Percentiles rank a stretch among this genome's conserved stretches.
Evolutionary conservation across 2,329 filamentous ascomycete genomes (phyloP).

Genomic region (Calonectria pseudoreteaudii): DNA sequence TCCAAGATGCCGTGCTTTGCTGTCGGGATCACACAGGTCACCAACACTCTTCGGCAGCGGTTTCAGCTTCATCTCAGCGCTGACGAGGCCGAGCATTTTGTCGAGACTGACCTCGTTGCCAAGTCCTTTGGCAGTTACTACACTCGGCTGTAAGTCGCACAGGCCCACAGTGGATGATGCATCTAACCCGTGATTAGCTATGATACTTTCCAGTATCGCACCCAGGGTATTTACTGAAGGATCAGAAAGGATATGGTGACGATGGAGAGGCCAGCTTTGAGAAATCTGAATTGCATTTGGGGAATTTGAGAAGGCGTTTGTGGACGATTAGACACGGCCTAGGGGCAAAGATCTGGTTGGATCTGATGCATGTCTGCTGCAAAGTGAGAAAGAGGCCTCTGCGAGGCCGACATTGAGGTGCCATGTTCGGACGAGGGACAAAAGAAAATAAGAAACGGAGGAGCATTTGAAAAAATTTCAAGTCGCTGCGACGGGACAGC

Average conservation of each 20-base stretch:
- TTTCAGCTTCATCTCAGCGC: conserved; percentile 87
- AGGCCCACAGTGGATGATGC: not conserved
- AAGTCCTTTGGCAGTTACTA: conserved; percentile 91
- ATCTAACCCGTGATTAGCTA: conserved; percentile 64
- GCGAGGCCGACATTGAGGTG: not conserved
- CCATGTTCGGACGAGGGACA: not conserved
- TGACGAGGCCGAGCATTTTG: conserved; percentile 84
- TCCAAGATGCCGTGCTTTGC: conserved; percentile 89
- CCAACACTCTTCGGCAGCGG: conserved; percentile 75
- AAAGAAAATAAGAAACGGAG: conserved; percentile 12
- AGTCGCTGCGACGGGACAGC: not conserved
- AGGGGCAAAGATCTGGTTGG: conserved; percentile 14
- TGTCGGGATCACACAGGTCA: conserved; percentile 78
- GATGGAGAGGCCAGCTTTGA: conserved; percentile 29
- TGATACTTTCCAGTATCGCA: conserved; percentile 89
- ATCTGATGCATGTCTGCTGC: conserved; percentile 11
- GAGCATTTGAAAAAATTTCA: conserved; percentile 11
- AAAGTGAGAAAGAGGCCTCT: not conserved
- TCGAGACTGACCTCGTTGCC: conserved; percentile 81
- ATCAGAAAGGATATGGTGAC: conserved; percentile 12
- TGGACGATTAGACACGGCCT: conserved; percentile 41
- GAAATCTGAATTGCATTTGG: conserved; percentile 34
- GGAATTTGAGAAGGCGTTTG: conserved; percentile 44
- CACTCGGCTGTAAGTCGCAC: conserved; percentile 76
- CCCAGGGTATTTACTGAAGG: conserved; percentile 82